Conservation (phyloP, 1,284 basidiomycete species). For the Melampsora americana region DNA sequence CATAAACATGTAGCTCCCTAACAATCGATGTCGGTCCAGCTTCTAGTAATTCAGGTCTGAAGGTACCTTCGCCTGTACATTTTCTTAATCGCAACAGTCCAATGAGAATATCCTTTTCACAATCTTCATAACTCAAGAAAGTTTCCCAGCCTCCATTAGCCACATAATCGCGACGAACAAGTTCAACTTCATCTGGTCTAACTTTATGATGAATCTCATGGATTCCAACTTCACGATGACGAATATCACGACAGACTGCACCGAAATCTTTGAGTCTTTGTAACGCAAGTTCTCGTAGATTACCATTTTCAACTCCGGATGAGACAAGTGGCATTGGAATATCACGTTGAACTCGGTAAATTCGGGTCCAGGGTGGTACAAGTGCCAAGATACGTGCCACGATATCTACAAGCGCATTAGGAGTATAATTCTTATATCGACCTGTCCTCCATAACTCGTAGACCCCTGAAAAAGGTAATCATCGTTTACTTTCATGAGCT, state of each 20-base stretch:
- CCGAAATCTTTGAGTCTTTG: slow-evolving; percentile 99
- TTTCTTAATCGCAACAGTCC: slow-evolving; percentile 88
- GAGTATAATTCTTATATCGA: slow-evolving; percentile 97
- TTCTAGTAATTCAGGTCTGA: slow-evolving; percentile 83
- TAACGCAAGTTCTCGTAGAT: slow-evolving; percentile 89
- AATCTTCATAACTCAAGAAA: slow-evolving; percentile 98
- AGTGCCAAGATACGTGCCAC: slow-evolving; percentile 93
- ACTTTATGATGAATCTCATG: slow-evolving; percentile 99
- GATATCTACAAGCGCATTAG: slow-evolving; percentile 94
- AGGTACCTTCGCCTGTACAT: slow-evolving; percentile 86
- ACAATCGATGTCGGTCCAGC: slow-evolving; percentile 86
- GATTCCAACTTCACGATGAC: slow-evolving; percentile 95
- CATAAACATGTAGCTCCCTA: slow-evolving; percentile 96
- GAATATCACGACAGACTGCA: slow-evolving; percentile 92
- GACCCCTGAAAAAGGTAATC: slow-evolving; percentile 15
- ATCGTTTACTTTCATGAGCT: background rate
- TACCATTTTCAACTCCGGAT: slow-evolving; percentile 97
- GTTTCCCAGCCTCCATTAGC: slow-evolving; percentile 99
- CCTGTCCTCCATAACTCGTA: slow-evolving; percentile 97
- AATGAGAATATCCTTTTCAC: slow-evolving; percentile 91
- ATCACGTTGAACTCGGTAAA: slow-evolving; percentile 97
- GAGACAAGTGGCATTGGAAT: slow-evolving; percentile 92
- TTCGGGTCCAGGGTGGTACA: slow-evolving; percentile 97
- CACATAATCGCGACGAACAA: slow-evolving; percentile 92
- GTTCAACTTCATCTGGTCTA: slow-evolving; percentile 89